Conservation (phyloP, 306 rosid genomes). For the Citrullus amarus region DNA sequence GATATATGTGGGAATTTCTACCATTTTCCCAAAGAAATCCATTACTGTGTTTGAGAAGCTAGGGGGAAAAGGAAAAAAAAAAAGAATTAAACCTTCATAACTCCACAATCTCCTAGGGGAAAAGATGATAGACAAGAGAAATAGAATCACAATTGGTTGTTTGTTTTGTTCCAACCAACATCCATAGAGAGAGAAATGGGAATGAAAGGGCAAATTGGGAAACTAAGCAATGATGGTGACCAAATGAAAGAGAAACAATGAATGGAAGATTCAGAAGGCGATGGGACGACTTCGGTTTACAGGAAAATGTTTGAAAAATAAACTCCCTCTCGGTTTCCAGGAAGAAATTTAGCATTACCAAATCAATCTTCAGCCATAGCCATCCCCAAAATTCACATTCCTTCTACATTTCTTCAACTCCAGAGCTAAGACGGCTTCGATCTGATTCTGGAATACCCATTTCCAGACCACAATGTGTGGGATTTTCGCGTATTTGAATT, state of each 20-base stretch:
- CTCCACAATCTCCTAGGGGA: too few relatives aligned
- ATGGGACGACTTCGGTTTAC: neutral
- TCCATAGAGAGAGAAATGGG: neutral
- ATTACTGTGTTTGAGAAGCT: too few relatives aligned
- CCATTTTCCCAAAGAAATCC: too few relatives aligned
- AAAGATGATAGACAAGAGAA: neutral
- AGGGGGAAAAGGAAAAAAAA: too few relatives aligned
- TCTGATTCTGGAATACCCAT: neutral
- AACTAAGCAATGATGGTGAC: neutral
- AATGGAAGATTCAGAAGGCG: neutral
- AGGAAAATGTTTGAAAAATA: neutral
- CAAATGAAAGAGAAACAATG: neutral
- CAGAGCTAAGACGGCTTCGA: neutral
- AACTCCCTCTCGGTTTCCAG: neutral
- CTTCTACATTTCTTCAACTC: neutral
- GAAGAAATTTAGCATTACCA: neutral
- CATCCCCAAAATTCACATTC: neutral
- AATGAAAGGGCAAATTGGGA: neutral
- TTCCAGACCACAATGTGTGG: slow-evolving; percentile 54
- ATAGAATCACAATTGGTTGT: neutral
- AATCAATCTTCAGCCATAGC: neutral
- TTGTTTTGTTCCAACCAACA: too few relatives aligned
- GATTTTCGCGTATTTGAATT: slow-evolving; percentile 91
- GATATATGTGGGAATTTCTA: too few relatives aligned
- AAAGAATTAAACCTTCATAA: too few relatives aligned